Evolutionary conservation across 2,329 filamentous ascomycete genomes (phyloP), one percentile per base, ranked within the genome.

Genomic region (Claviceps pazoutovae): DNA sequence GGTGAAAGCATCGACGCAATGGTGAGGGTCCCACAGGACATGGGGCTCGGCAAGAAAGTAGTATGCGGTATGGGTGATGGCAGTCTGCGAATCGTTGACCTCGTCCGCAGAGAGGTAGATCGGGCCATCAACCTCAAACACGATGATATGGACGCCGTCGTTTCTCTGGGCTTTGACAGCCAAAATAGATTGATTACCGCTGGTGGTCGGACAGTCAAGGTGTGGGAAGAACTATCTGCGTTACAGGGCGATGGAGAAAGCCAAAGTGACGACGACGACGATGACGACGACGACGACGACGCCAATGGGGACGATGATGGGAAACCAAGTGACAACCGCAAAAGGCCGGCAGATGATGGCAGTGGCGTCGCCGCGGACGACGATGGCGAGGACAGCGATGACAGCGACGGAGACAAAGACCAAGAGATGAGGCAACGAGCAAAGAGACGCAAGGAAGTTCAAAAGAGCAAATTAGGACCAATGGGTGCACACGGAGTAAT

Each of bases 121-220:
- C 73, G 72, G 1, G 78, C 84, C 49, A 59, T 76, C 63, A 84
- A 60, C 71, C 58, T 73, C 39, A 62, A 79, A 59, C 91, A 96
- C 64, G 88, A 96, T 61, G 89, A 95, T 54, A 70, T 93, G 17
- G 91, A 97, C 63, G 86, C 85, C 2, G 89, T 96, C 3, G 78
- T 89, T 1, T 86, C 79, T 0, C 68, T 98, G 0, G 85, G 77
- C 1, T 95, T 97, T 57, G 93, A 97, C 68, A 83, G 85, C 49
- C 80, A 83, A 49, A 87, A 89, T 46, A 78, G 93, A 46, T 80
- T 98, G 74, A 88, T 98, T 58, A 94, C 83, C 61, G 90, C 88
- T 11, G 93, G 93, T 51, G 93, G 93, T 0, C 79, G 78, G 59
- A 82, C 82, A 0, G 79, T 98, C 56, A 96, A 96, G 67, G 83